Evolutionary conservation across 2,329 filamentous ascomycete species (phyloP).

Genomic region (Zasmidium cellare): DNA sequence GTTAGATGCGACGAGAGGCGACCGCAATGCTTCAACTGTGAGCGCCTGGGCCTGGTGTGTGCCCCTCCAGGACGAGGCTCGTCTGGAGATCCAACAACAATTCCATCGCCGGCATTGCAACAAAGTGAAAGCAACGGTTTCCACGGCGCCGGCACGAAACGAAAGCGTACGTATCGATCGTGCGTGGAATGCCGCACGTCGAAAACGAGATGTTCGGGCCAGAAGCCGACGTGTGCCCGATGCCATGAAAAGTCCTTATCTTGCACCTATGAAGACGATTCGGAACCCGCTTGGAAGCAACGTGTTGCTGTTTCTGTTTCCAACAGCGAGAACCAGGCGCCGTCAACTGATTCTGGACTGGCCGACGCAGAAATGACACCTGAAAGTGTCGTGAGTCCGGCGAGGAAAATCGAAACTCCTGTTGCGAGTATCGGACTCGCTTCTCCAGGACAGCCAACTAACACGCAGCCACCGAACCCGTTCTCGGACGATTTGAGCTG

Average conservation of each 20-base stretch:
- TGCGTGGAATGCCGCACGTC: slow-evolving; percentile 23
- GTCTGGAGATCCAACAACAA: not conserved
- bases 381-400: slow-evolving; percentile 14
- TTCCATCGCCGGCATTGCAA: not conserved
- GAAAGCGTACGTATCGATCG: slow-evolving; percentile 25
- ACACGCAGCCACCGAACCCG: slow-evolving; percentile 4
- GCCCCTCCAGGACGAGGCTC: slow-evolving; percentile 13
- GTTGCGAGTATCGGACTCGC: slow-evolving; percentile 13
- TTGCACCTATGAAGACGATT: slow-evolving; percentile 25
- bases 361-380: slow-evolving; percentile 10
- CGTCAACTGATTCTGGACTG: slow-evolving; percentile 7
- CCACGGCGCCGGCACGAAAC: slow-evolving; percentile 17
- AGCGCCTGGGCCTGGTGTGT: slow-evolving; percentile 23
- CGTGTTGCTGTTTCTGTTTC: slow-evolving; percentile 13
- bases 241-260: slow-evolving; percentile 22
- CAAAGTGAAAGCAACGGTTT: slow-evolving; percentile 1
- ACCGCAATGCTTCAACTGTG: slow-evolving; percentile 23
- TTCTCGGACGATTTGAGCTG: slow-evolving; percentile 19
- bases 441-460: slow-evolving; percentile 11
- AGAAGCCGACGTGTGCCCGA: slow-evolving; percentile 22
- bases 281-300: slow-evolving; percentile 27
- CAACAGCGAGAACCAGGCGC: slow-evolving; percentile 10
- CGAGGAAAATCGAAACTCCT: slow-evolving; percentile 17
- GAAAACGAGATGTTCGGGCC: slow-evolving; percentile 26
- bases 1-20: slow-evolving; percentile 17